Evolutionary conservation across 2,329 filamentous ascomycete species (phyloP).

Genomic region (Fusarium equiseti): DNA sequence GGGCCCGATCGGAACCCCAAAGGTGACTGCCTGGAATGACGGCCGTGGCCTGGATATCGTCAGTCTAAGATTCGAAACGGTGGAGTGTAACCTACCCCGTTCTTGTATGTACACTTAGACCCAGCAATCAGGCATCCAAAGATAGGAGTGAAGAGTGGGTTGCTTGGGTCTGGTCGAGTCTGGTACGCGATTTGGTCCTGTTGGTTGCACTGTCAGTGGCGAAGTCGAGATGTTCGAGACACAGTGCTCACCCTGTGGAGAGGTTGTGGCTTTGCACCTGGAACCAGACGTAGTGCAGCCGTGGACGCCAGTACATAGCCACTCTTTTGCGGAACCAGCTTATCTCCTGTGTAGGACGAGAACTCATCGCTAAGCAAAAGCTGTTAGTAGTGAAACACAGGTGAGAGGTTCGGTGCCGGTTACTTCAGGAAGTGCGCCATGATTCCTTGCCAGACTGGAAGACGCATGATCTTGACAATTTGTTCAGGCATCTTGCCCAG

Average conservation of each 20-base stretch:
- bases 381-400: neutral
- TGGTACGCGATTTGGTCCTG: conserved; percentile 5
- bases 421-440: conserved; percentile 1
- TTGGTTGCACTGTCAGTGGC: neutral
- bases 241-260: neutral
- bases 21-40: conserved; percentile 3
- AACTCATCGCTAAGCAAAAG: neutral
- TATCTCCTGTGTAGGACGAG: neutral
- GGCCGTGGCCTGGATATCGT: neutral
- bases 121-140: conserved; percentile 1
- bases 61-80: neutral
- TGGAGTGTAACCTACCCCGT: neutral
- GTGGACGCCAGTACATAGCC: neutral
- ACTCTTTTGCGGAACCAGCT: neutral
- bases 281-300: neutral
- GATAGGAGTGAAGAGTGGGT: neutral
- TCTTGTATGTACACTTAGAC: conserved; percentile 5
- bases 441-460: neutral
- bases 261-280: neutral
- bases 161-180: neutral
- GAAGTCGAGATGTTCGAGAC: neutral
- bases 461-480: neutral
- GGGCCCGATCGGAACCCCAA: neutral
- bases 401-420: fast-evolving
- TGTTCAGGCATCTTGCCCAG: neutral